Conservation (phyloP, 2,329 filamentous ascomycete species). For the Blastomyces silverae region DNA sequence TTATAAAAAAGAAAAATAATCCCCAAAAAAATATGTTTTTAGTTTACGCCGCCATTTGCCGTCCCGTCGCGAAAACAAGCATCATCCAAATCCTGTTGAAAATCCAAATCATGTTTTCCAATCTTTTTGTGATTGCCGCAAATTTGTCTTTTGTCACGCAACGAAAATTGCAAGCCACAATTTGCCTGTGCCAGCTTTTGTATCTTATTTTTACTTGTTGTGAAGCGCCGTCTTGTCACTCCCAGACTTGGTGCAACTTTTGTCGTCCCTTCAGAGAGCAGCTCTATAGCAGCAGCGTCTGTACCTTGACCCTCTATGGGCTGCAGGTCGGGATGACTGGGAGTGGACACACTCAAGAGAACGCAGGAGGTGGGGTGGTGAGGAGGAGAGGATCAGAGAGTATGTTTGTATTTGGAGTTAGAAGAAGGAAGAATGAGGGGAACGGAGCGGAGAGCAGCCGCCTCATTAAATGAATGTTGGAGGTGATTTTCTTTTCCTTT, state of each 20-base stretch:
- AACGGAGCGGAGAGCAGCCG: background rate
- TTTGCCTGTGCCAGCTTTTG: background rate
- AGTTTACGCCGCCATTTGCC: background rate
- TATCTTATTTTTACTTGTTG: background rate
- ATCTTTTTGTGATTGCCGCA: background rate
- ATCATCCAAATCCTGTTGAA: background rate
- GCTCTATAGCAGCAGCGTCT: background rate
- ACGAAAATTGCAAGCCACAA: background rate
- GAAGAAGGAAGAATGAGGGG: background rate
- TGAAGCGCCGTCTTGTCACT: background rate
- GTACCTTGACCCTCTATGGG: background rate
- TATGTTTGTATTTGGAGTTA: background rate
- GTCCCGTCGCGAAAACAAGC: background rate
- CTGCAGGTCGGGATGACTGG: slow-evolving; percentile 4
- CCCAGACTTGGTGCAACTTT: background rate
- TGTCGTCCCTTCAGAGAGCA: background rate
- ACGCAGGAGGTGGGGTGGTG: background rate
- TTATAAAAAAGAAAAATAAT: background rate
- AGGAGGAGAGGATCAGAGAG: background rate
- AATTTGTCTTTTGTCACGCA: background rate
- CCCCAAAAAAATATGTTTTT: background rate
- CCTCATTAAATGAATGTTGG: background rate
- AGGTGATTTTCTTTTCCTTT: background rate
- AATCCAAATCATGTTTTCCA: background rate
- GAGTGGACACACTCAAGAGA: background rate